Evolutionary conservation across 192 early-diverging fungal species (phyloP).

Genomic region (Backusella tuberculispora): DNA sequence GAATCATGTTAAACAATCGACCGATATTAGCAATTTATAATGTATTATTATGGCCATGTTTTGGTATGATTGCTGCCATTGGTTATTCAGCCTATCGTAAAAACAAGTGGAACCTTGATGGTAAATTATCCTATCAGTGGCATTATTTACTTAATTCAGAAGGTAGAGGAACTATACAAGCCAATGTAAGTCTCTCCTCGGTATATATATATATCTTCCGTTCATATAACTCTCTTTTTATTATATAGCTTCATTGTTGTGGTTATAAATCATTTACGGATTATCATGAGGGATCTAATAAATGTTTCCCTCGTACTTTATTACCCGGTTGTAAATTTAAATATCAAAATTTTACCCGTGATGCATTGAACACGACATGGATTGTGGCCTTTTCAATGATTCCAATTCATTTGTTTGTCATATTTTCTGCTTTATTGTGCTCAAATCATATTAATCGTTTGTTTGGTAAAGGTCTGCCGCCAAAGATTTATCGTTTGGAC

Average conservation of each 20-base stretch:
- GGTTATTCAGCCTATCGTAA: conserved; percentile 49
- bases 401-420: conserved; percentile 42
- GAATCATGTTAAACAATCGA: conserved; percentile 54
- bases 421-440: conserved; percentile 47
- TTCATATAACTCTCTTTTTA: conserved; percentile 20
- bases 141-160: conserved; percentile 27
- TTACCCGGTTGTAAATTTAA: conserved; percentile 45
- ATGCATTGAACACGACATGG: conserved; percentile 39
- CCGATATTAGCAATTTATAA: conserved; percentile 45
- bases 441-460: conserved; percentile 50
- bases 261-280: conserved; percentile 48
- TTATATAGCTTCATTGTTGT: conserved; percentile 43
- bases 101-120: conserved; percentile 34
- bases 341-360: conserved; percentile 41
- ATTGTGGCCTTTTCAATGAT: conserved; percentile 47
- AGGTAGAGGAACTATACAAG: conserved; percentile 34
- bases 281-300: conserved; percentile 48
- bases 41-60: conserved; percentile 51
- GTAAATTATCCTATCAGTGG: conserved; percentile 44
- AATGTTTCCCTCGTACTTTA: conserved; percentile 51
- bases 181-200: conserved; percentile 26
- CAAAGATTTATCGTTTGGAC: conserved; percentile 43
- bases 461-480: conserved; percentile 39
- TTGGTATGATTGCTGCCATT: conserved; percentile 48
- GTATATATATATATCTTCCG: background rate